These are phyloP conservation scores for Fusarium veterinarium DNA, from an alignment of 2,329 filamentous ascomycete genomes.

Conservation along the genomic window DNA sequence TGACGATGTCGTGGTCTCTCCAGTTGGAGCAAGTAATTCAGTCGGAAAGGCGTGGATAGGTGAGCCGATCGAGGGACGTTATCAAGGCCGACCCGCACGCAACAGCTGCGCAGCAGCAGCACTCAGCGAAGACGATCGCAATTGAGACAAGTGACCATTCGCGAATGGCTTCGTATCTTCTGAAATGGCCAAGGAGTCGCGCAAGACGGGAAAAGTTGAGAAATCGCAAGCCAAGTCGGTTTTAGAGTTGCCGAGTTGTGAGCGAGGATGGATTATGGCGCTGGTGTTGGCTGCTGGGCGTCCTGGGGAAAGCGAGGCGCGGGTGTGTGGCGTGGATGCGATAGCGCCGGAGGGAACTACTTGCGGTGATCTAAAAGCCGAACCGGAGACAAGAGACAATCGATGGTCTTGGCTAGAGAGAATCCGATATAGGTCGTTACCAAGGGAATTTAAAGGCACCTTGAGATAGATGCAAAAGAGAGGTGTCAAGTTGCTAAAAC, in stretches of 20 bases:
- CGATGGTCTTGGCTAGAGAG: conserved; percentile 3
- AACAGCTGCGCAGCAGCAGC: conserved; percentile 51
- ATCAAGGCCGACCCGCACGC: conserved; percentile 46
- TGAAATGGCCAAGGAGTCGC: conserved; percentile 5
- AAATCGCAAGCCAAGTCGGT: conserved; percentile 23
- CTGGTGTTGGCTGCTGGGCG: conserved; percentile 12
- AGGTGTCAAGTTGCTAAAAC: conserved; percentile 4
- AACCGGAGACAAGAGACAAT: conserved; percentile 14
- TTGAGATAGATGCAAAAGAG: conserved; percentile 6
- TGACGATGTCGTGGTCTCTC: conserved; percentile 48
- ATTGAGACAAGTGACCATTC: conserved; percentile 42
- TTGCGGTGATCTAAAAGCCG: conserved; percentile 33
- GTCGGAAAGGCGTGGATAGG: conserved; percentile 27
- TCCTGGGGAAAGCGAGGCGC: conserved; percentile 37
- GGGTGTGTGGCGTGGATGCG: conserved; percentile 42
- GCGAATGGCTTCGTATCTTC: conserved; percentile 29
- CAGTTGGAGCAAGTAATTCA: conserved; percentile 16
- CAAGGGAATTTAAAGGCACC: background rate
- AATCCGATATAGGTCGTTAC: background rate
- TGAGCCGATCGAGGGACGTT: conserved; percentile 40
- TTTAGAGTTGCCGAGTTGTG: conserved; percentile 31
- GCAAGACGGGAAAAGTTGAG: conserved; percentile 3
- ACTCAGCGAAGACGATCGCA: conserved; percentile 46
- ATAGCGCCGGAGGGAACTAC: conserved; percentile 37
- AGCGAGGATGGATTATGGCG: conserved; percentile 25